Evolutionary conservation across 2,329 filamentous ascomycete genomes (phyloP).

Genomic region (Ophidiomyces ophidiicola): DNA sequence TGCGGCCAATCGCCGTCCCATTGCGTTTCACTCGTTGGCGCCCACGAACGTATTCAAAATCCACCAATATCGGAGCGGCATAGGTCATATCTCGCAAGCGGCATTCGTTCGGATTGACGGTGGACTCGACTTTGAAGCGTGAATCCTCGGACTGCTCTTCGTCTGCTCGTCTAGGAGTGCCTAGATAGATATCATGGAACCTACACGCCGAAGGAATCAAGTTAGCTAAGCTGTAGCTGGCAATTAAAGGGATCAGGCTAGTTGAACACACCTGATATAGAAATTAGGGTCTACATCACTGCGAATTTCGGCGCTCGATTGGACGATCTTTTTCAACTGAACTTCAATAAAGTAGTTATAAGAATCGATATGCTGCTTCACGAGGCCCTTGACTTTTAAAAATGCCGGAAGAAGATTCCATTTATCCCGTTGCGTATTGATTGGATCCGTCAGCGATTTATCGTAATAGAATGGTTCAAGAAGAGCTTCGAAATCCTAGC

Average conservation of each 20-base stretch:
- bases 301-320: conserved; percentile 74
- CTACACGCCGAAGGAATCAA: conserved; percentile 14
- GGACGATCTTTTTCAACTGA: conserved; percentile 92
- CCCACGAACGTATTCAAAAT: conserved; percentile 80
- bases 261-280: conserved; percentile 55
- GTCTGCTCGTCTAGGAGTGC: conserved; percentile 66
- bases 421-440: conserved; percentile 68
- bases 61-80: conserved; percentile 82
- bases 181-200: conserved; percentile 81
- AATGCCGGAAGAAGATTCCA: conserved; percentile 97
- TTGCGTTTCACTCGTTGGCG: conserved; percentile 62
- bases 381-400: conserved; percentile 88
- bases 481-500: conserved; percentile 46
- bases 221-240: conserved; percentile 4
- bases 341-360: conserved; percentile 98
- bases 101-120: conserved; percentile 87
- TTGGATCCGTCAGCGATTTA: conserved; percentile 55
- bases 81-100: conserved; percentile 96
- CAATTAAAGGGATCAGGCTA: not conserved
- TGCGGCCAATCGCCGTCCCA: conserved; percentile 67
- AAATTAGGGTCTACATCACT: conserved; percentile 91
- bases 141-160: conserved; percentile 53
- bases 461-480: conserved; percentile 59
- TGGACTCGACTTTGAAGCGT: conserved; percentile 34
- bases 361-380: conserved; percentile 96